These are phyloP conservation scores for Aspergillus leporis DNA, from an alignment of 495 filamentous ascomycete genomes.

Conservation along the genomic window DNA sequence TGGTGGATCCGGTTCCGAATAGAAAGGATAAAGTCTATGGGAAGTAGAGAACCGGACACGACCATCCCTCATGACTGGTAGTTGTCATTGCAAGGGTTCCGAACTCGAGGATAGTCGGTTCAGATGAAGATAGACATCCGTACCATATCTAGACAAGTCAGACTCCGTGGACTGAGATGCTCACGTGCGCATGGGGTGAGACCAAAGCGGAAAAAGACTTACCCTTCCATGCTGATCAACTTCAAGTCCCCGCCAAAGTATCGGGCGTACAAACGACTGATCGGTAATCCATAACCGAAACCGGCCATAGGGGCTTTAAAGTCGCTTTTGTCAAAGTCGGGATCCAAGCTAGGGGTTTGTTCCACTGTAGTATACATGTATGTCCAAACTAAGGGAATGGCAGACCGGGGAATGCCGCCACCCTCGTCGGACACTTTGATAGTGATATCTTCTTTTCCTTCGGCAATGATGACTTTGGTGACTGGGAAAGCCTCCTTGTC, in stretches of 20 bases:
- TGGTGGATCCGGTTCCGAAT: slow-evolving; percentile 37
- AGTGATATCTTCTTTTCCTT: slow-evolving; percentile 97
- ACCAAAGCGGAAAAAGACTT: slow-evolving; percentile 36
- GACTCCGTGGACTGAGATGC: background rate
- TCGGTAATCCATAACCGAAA: slow-evolving; percentile 94
- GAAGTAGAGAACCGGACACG: slow-evolving; percentile 48
- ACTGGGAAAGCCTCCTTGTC: slow-evolving; percentile 95
- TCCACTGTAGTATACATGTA: slow-evolving; percentile 99
- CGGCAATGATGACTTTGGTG: slow-evolving; percentile 94
- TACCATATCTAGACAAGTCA: slow-evolving; percentile 74
- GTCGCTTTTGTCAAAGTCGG: slow-evolving; percentile 98
- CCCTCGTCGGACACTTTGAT: slow-evolving; percentile 98
- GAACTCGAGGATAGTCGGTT: slow-evolving; percentile 94
- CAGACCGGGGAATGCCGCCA: slow-evolving; percentile 86
- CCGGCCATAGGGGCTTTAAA: slow-evolving; percentile 99
- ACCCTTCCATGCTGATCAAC: slow-evolving; percentile 99
- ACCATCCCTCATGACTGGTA: slow-evolving; percentile 90
- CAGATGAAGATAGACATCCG: slow-evolving; percentile 96
- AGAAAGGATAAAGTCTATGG: slow-evolving; percentile 47
- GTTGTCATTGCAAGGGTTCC: slow-evolving; percentile 97
- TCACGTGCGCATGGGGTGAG: background rate
- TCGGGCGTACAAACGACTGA: slow-evolving; percentile 88
- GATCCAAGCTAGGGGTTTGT: slow-evolving; percentile 89
- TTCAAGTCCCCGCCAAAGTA: slow-evolving; percentile 98
- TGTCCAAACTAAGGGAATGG: slow-evolving; percentile 96